Evolutionary conservation across 2,329 filamentous ascomycete genomes (phyloP), one percentile per base, ranked within the genome.

Genomic region (Myriangium duriaei): DNA sequence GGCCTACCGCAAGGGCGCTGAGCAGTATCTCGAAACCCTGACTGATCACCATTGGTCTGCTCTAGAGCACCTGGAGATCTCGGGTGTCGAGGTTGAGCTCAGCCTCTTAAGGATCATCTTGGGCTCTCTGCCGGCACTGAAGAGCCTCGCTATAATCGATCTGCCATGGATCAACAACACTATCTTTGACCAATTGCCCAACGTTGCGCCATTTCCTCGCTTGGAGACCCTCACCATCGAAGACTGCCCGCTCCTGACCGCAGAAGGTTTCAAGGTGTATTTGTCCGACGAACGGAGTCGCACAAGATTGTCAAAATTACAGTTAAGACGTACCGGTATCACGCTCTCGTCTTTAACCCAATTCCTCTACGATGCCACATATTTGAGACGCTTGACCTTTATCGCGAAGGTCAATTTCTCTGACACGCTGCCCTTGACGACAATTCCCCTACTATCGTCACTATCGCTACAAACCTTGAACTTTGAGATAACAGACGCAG

Each of bases 1-100:
- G 84, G 79, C 74, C 38, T 96, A 92, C 60, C 70, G 74, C 38
- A 65, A 68, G 32, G 88, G 88, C 10, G 72, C 83, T 1, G 88
- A 95, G 62, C 72, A 72, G 40, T 81, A 79, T 51, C 71, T 96
- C 40, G 74, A 84, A 49, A 65, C 72, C 38, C 65, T 95, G 29
- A 71, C 75, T 5, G 68, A 71, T 42, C 76, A 72, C 43, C 72
- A 64, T 36, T 91, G 83, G 82, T 67, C 68, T 32, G 69, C 72
- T 31, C 67, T 91, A 10, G 79, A 86, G 57, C 75, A 83, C 7
- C 55, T 91, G 34, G 82, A 88, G 55, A 62, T 91, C 24, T 69
- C 71, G 41, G 68, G 65, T 44, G 65, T 88, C 42, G 71, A 74
- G 36, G 68, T 87, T 46, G 82, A 91, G 52, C 77, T 81, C 9